Conservation (phyloP, 257 asterid species). For the Cinchona pubescens region DNA sequence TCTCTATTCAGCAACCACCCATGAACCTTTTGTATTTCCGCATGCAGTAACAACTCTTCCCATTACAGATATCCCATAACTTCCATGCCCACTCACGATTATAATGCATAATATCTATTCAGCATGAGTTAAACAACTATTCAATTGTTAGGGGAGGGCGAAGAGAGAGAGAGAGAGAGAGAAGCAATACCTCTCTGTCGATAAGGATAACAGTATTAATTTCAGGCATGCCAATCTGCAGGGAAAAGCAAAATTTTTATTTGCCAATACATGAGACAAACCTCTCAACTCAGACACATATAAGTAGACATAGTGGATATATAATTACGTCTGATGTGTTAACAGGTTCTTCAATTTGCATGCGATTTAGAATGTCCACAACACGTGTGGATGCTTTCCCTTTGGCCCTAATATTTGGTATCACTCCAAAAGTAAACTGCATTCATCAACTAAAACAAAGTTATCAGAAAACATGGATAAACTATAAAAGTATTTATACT, state of each 20-base stretch:
- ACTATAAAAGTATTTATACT: background rate
- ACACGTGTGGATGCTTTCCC: conserved; percentile 85
- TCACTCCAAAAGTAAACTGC: conserved; percentile 83
- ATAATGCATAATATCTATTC: background rate
- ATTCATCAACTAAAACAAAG: conserved; percentile 24
- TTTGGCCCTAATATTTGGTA: conserved; percentile 95
- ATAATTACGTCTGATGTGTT: conserved; percentile 60
- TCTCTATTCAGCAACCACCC: conserved; percentile 10
- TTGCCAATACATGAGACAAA: conserved; percentile 13
- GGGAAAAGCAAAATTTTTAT: conserved; percentile 10
- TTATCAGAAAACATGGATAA: conserved; percentile 15
- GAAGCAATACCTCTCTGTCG: conserved; percentile 75
- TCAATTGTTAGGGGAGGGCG: background rate
- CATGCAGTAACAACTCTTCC: background rate
- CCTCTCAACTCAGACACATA: conserved; percentile 6
- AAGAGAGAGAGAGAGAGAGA: background rate
- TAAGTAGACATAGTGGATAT: conserved; percentile 9
- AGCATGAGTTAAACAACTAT: background rate
- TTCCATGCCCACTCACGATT: background rate
- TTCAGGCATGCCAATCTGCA: conserved; percentile 80
- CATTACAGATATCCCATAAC: background rate
- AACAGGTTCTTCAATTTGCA: conserved; percentile 95
- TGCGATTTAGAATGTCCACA: conserved; percentile 80
- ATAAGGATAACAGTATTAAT: conserved; percentile 83
- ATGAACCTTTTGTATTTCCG: background rate